phyloP scores from a whole-genome alignment of 2,329 filamentous ascomycete genomes.

The Hypocrella siamensis region DNA sequence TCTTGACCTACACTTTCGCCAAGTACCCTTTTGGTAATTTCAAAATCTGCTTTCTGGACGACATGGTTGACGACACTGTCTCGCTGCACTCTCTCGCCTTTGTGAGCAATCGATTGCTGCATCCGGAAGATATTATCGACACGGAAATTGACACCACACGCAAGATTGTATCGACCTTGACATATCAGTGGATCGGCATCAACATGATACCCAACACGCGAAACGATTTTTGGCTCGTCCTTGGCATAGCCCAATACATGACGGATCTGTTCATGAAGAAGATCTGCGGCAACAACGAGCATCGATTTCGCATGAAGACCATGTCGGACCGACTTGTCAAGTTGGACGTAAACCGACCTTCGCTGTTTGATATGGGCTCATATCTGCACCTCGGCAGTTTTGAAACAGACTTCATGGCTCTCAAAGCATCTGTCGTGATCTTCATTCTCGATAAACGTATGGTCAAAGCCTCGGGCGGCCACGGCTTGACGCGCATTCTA shows the following conservation, averaged over 20 bases:
- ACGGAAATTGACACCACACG: constrained; percentile 69
- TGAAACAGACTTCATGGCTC: constrained; percentile 77
- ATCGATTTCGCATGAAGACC: constrained; percentile 76
- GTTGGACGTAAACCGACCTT: constrained; percentile 66
- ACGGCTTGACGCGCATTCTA: constrained; percentile 74
- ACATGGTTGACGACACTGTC: constrained; percentile 59
- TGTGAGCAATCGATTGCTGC: constrained; percentile 74
- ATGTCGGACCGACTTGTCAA: constrained; percentile 71
- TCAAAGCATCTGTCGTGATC: constrained; percentile 82
- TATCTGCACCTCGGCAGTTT: constrained; percentile 65
- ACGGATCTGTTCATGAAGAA: constrained; percentile 83
- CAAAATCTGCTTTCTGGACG: constrained; percentile 88
- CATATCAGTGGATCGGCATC: constrained; percentile 88
- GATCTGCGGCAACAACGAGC: constrained; percentile 88
- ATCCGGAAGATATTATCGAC: constrained; percentile 73
- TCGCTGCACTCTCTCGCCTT: constrained; percentile 73
- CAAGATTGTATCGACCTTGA: constrained; percentile 66
- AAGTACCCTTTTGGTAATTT: constrained; percentile 86
- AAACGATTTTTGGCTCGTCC: constrained; percentile 73
- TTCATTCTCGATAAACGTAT: constrained; percentile 89
- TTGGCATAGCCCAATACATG: constrained; percentile 88
- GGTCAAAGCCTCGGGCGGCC: constrained; percentile 66
- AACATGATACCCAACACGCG: constrained; percentile 75
- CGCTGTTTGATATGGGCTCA: constrained; percentile 65
- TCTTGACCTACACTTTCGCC: constrained; percentile 75